phyloP scores from a whole-genome alignment of 2,329 filamentous ascomycete species.

The Blumeriella jaapii region DNA sequence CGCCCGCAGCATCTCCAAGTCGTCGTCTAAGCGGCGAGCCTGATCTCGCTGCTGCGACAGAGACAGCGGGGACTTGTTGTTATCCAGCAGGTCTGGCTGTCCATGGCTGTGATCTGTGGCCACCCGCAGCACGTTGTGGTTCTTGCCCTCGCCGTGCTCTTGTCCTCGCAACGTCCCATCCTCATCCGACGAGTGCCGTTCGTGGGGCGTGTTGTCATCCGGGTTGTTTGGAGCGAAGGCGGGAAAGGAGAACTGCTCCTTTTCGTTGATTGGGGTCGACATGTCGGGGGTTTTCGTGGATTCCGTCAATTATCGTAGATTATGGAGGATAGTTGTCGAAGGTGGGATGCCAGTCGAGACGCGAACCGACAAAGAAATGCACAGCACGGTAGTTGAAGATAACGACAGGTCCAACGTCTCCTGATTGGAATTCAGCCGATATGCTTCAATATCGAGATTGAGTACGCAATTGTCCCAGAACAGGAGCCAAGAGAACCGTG shows the following conservation, averaged over 20 bases:
- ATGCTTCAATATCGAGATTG: no score
- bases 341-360: neutral
- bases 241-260: conserved; percentile 26
- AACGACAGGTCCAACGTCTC: no score
- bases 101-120: conserved; percentile 32
- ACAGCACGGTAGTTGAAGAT: no score
- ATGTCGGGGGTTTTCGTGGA: no score
- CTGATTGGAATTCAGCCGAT: no score
- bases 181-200: conserved; percentile 24
- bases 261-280: conserved; percentile 23
- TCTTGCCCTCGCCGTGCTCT: conserved; percentile 17
- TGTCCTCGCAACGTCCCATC: conserved; percentile 27
- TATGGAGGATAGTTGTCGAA: no score
- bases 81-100: conserved; percentile 20
- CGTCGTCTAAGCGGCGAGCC: conserved; percentile 50
- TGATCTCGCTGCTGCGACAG: conserved; percentile 47
- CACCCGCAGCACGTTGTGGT: conserved; percentile 36
- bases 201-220: conserved; percentile 4
- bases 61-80: conserved; percentile 29
- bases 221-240: conserved; percentile 17
- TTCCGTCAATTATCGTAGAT: no score
- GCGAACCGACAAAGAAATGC: no score
- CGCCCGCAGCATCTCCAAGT: conserved; percentile 51
- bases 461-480: no score
- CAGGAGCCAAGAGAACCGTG: neutral